Base-by-base conservation (phyloP, 306 rosid genomes). In the Parietaria judaica region DNA sequence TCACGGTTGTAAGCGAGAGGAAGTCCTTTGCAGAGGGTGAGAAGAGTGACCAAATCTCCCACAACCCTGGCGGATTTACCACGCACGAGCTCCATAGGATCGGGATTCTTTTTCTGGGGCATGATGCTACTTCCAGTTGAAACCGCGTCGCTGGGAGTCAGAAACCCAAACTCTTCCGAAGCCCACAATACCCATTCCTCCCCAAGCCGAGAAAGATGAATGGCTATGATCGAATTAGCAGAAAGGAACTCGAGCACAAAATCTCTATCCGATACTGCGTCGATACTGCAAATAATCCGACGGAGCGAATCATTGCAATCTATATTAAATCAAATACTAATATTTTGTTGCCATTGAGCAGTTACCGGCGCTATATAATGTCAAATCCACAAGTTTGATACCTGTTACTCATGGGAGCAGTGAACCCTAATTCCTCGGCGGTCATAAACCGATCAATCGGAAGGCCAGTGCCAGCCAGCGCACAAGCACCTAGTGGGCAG, bases 171-270 rank as follows among this genome's bases (percentile, higher is more conserved):
- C 71, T 92, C 99, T 76, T 92, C 96, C 0, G 99, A 84, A 61
- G 99, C 96, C 95, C 99, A 92, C 77, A 92, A 41, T 58, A 92
- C 99, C 96, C 99, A 92, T 74, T 92, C 99, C 64, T 92, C 99
- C 59, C 99, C 99, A 62, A 92, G 99, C 48, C 96, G 89, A 69
- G 96, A 92, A 63, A 92, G 95, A 76, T 92, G 99, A 71, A 92
- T 80, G 45, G 95, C 99, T 1, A 78, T 82, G 64, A 88, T 92
- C 58, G 96, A 79, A 76, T 88, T 88, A 14, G 83, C 90, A 72
- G 96, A 88, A 61, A 92, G 94, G 66, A 92, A 82, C 78, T 92
- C 96, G 63, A 92, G 61, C 47, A 90, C 80, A 58, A 88, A 88
- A 79, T 92, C 96, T 71, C 99, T 81, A 69, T 88, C 99, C n/a